Base-by-base conservation (phyloP, 192 early-diverging fungal species). In the Coemansia javaensis region DNA sequence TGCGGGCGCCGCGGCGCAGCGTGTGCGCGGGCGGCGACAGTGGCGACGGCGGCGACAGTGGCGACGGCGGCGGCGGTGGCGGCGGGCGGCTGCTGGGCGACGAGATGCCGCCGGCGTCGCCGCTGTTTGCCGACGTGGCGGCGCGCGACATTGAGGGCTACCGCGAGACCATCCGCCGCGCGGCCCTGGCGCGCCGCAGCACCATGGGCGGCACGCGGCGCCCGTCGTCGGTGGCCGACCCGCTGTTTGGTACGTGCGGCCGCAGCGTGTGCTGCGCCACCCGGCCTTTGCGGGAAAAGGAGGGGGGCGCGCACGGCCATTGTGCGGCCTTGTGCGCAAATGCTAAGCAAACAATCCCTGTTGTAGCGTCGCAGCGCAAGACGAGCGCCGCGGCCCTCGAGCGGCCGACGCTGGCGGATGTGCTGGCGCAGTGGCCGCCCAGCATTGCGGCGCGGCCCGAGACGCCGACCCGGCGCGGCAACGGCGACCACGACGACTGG, bases 71-170 rank as follows among this genome's bases (percentile, higher is more conserved):
- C 28, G n/a, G 28, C 28, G 28, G 28, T 8, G 28, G 28, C 28
- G 9, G 7, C 28, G 28, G 28, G 28, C 5, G n/a, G n/a, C 56
- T 60, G 54, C 49, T 70, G 54, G 66, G 57, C 28, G 40, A 50
- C 5, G 66, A 71, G 27, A 45, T 59, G 68, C 68, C 68, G 32
- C 68, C 68, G 35, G 33, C 44, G 31, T 72, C 68, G 44, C 68
- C 68, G 38, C 53, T 71, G 34, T 71, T 71, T 48, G 38, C 61
- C 18, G 50, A 54, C 28, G 41, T 64, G 32, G 43, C 62, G 32
- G 33, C 32, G 3, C 28, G 43, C 21, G 61, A 64, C 27, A 59
- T 71, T 13, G 32, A 27, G 8, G 49, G 56, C 10, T 55, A 55
- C 9, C 43, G 54, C 15, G 59, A 61, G 32, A 52, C 59, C 9